Evolutionary conservation across 2,329 filamentous ascomycete genomes (phyloP).

Genomic region (Colletotrichum melonis): DNA sequence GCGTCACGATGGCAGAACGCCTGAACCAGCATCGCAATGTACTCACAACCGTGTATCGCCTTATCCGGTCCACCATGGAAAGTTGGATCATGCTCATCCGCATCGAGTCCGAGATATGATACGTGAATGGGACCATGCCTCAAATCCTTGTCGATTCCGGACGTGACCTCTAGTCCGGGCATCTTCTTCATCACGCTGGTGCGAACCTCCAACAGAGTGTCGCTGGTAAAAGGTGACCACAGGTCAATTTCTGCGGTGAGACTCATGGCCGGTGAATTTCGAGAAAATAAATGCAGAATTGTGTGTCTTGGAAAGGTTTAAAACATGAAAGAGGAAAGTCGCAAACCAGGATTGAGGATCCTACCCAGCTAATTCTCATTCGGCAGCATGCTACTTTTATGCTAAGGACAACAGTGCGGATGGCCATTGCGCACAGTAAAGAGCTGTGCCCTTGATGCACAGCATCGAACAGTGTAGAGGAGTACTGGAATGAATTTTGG

Average conservation of each 20-base stretch:
- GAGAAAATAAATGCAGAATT: no score
- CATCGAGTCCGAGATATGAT: constrained; percentile 61
- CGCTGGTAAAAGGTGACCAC: constrained; percentile 54
- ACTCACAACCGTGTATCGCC: constrained; percentile 68
- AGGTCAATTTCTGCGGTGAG: constrained; percentile 47
- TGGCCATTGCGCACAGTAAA: neutral
- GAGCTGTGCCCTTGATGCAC: neutral
- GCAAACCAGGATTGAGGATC: neutral
- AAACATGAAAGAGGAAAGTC: neutral
- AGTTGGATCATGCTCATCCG: constrained; percentile 71
- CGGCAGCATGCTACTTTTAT: neutral
- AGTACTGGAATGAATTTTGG: neutral
- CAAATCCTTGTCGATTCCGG: constrained; percentile 67
- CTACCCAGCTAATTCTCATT: neutral
- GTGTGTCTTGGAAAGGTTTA: neutral
- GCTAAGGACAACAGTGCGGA: neutral
- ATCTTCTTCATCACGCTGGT: constrained; percentile 67
- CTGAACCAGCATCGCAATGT: neutral
- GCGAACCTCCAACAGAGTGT: constrained; percentile 67
- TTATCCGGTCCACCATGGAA: constrained; percentile 74
- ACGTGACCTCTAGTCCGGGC: constrained; percentile 60
- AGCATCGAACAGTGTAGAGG: neutral
- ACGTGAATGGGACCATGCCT: constrained; percentile 58
- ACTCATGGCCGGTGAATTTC: constrained; percentile 23
- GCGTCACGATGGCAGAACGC: neutral